Evolutionary conservation across 2,329 filamentous ascomycete species (phyloP).

Genomic region (Colletotrichum horii): DNA sequence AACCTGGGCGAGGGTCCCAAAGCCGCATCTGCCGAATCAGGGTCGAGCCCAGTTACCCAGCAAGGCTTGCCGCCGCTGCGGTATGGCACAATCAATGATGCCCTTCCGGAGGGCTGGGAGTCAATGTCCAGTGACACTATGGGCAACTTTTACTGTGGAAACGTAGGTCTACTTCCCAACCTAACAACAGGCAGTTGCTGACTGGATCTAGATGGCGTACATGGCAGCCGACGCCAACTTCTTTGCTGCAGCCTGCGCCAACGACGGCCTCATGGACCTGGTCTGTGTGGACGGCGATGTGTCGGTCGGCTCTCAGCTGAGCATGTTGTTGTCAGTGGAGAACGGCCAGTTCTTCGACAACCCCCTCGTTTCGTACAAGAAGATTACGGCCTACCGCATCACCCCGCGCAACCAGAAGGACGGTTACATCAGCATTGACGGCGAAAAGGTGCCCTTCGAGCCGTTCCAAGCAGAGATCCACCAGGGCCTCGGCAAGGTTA

Average conservation of each 20-base stretch:
- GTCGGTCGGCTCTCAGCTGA: constrained; percentile 67
- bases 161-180: constrained; percentile 56
- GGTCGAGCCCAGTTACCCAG: constrained; percentile 29
- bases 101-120: constrained; percentile 79
- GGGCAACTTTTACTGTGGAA: constrained; percentile 93
- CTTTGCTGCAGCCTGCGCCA: constrained; percentile 81
- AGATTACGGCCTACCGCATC: constrained; percentile 86
- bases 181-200: neutral
- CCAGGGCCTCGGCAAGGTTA: constrained; percentile 79
- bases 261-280: constrained; percentile 86
- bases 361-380: constrained; percentile 78
- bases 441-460: constrained; percentile 84
- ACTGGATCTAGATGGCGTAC: constrained; percentile 72
- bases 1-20: constrained; percentile 29
- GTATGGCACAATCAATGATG: constrained; percentile 81
- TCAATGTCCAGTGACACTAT: constrained; percentile 76
- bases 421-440: constrained; percentile 94
- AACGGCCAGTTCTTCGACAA: constrained; percentile 81
- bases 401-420: constrained; percentile 73
- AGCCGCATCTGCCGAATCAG: neutral
- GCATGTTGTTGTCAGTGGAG: constrained; percentile 75
- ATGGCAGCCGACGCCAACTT: constrained; percentile 89
- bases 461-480: constrained; percentile 94
- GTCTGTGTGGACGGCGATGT: constrained; percentile 81
- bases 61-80: constrained; percentile 72